Conservation (phyloP, 208 protist species). For the Angomonas desouzai region DNA sequence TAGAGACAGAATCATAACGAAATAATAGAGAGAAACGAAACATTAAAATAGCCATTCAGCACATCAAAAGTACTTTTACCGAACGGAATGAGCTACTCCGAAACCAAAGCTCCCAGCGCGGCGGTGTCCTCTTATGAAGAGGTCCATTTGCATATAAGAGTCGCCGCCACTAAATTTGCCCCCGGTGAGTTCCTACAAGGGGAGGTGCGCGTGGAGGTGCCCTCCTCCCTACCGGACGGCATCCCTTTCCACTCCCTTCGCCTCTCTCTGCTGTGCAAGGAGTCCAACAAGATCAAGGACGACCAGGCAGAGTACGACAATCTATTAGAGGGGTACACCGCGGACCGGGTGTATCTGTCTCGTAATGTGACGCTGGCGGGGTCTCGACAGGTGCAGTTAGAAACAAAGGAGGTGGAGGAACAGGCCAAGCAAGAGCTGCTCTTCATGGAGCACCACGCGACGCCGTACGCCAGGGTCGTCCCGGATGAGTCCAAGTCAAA, state of each 20-base stretch:
- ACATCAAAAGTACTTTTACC: background rate
- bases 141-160: conserved; percentile 18
- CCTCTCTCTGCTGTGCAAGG: conserved; percentile 35
- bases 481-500: conserved; percentile 27
- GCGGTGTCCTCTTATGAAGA: conserved; percentile 23
- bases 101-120: background rate
- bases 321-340: conserved; percentile 49
- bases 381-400: conserved; percentile 27
- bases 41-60: too few species aligned
- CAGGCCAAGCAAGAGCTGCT: conserved; percentile 46
- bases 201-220: conserved; percentile 32
- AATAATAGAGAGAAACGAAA: too few species aligned
- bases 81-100: conserved; percentile 1
- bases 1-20: too few species aligned
- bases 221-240: conserved; percentile 20
- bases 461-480: conserved; percentile 40
- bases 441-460: conserved; percentile 42
- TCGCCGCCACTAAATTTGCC: conserved; percentile 17
- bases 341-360: conserved; percentile 45
- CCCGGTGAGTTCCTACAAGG: conserved; percentile 26
- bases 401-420: conserved; percentile 30
- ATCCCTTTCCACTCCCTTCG: conserved; percentile 31
- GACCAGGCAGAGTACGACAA: conserved; percentile 60
- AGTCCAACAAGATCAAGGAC: conserved; percentile 45
- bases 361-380: conserved; percentile 55